These are phyloP conservation scores for Chloris gayana DNA, from an alignment of 176 grass and related monocot species.

Conservation along the genomic window DNA sequence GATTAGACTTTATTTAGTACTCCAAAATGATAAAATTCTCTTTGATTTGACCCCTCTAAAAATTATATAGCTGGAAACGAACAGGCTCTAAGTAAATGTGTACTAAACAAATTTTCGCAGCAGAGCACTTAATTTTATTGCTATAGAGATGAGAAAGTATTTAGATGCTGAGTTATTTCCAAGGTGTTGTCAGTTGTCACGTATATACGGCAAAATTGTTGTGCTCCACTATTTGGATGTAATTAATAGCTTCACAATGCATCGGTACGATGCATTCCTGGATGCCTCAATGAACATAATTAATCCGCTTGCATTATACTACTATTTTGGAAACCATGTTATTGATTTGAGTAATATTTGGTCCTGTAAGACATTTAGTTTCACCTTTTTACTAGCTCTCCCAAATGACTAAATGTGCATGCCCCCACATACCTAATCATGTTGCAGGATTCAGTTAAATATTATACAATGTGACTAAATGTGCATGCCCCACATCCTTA, in stretches of 20 bases:
- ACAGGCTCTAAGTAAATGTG: not conserved
- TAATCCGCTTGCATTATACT: not conserved
- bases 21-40: no score
- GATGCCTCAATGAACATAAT: not conserved
- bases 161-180: not conserved
- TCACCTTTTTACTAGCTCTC: not conserved
- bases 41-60: no score
- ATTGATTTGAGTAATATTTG: not conserved
- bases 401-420: not conserved
- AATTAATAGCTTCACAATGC: not conserved
- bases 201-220: not conserved
- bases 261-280: not conserved
- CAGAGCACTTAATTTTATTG: constrained; percentile 24
- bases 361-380: constrained; percentile 1
- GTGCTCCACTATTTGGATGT: not conserved
- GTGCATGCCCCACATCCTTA: not conserved
- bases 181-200: not conserved
- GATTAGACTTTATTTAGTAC: no score
- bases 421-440: not conserved
- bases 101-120: not conserved
- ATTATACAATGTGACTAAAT: not conserved
- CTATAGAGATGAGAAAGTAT: constrained; percentile 3
- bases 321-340: constrained; percentile 14
- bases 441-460: not conserved
- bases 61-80: no score